Conservation (phyloP, 768 basidiomycete species). For the Collybiopsis luxurians region DNA sequence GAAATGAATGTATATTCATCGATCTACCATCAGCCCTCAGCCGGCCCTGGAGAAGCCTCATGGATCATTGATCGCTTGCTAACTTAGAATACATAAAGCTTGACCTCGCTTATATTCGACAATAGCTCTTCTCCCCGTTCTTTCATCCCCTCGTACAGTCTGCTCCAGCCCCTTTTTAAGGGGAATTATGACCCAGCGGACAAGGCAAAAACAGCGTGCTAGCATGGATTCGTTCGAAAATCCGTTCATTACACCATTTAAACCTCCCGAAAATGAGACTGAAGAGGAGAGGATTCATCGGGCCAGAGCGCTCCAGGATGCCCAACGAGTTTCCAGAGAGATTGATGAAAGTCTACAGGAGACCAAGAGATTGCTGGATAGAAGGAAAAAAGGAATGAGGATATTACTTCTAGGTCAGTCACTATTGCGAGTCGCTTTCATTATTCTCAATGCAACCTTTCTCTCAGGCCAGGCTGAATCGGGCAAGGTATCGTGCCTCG, state of each 20-base stretch:
- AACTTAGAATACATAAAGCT: neutral
- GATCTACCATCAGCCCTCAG: no score
- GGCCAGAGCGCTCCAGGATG: slow-evolving; percentile 28
- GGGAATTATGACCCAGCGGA: neutral
- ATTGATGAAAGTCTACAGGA: slow-evolving; percentile 35
- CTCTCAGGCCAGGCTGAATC: slow-evolving; percentile 36
- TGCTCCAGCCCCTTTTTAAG: neutral
- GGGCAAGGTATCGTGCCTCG: slow-evolving; percentile 26
- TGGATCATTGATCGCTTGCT: neutral
- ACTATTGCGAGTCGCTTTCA: neutral
- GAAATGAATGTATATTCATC: no score
- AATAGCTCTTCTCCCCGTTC: neutral
- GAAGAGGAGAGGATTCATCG: slow-evolving; percentile 28
- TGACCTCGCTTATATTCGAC: no score
- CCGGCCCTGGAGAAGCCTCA: neutral
- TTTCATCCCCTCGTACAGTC: neutral
- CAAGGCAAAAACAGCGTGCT: neutral
- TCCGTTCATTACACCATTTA: slow-evolving; percentile 27
- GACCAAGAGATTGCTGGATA: slow-evolving; percentile 28
- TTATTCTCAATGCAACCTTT: neutral
- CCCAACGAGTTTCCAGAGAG: slow-evolving; percentile 27
- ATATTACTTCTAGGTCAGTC: slow-evolving; percentile 36
- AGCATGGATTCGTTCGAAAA: slow-evolving; percentile 16
- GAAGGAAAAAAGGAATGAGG: slow-evolving; percentile 35
- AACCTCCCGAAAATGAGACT: slow-evolving; percentile 33